Base-by-base conservation (phyloP, 2,329 filamentous ascomycete genomes). In the Talaromyces sp. region DNA sequence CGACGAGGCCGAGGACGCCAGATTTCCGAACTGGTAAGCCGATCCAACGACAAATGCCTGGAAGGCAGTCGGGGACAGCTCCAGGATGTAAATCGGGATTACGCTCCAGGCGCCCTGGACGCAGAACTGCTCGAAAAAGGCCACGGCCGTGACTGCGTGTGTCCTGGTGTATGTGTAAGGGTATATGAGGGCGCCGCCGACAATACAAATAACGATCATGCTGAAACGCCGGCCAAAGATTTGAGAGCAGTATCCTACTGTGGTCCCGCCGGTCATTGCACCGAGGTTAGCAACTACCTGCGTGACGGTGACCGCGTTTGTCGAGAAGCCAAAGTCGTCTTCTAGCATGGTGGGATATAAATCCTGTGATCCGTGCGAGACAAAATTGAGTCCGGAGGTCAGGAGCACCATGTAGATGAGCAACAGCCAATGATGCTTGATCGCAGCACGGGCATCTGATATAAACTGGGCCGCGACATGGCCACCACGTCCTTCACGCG, bases 31-130 rank as follows among this genome's bases (percentile, higher is more conserved):
- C 27, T 55, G 53, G 53, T 55, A 55, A 9, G 53, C 53, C 19
- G 53, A 26, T 14, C 53, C 53, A 55, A 55, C 19, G 3, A 27
- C 53, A 55, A 55, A 90, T 0, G 89, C 90, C 4, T 89, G 81
- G 78, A 92, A 88, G 0, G 84, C 83, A 0, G 86, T 87, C 0
- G 89, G 89, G 0, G 85, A 87, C 9, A 92, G 78, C 70, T 92
- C 89, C 83, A 90, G 91, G 4, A 92, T 78, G 66, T 92, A 89
- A 59, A 91, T 89, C 17, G 85, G 85, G 14, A 88, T 84, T 1
- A 88, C 84, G 35, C 81, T 87, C 86, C 87, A 89, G 0, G 87
- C 87, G 21, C 87, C 87, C 70, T 89, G 86, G 2, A 89, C 84
- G 65, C 83, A 87, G 70, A 89, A 89, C 69, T 90, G 87, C 61